Percentiles rank a stretch among this genome's conserved stretches.
Conservation (phyloP, 306 rosid genomes). For the Elaeagnus macrophylla region DNA sequence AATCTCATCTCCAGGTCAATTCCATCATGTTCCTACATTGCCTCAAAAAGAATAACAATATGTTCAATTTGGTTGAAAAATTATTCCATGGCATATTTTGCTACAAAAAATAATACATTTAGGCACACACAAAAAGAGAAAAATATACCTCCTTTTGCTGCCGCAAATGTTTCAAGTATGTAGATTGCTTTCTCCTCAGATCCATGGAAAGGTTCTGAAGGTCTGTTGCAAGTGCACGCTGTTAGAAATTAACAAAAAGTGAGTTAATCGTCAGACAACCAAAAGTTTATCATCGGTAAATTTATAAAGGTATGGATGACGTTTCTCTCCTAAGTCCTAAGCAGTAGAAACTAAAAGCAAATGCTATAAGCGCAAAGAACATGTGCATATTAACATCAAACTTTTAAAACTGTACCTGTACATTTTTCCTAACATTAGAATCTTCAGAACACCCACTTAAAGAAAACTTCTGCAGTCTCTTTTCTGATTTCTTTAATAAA, state of each 20-base stretch:
- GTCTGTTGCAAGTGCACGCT: slow-evolving; percentile 79
- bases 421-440: slow-evolving; percentile 56
- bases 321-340: background rate
- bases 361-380: background rate
- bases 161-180: slow-evolving; percentile 56
- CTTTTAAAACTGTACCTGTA: slow-evolving; percentile 41
- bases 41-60: slow-evolving; percentile 9
- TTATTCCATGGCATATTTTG: background rate
- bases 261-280: slow-evolving; percentile 13
- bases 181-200: slow-evolving; percentile 62
- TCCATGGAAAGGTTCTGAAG: slow-evolving; percentile 74
- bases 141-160: slow-evolving; percentile 59
- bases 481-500: slow-evolving; percentile 55
- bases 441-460: slow-evolving; percentile 58
- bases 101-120: background rate
- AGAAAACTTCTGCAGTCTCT: slow-evolving; percentile 47
- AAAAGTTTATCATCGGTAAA: too few relatives aligned
- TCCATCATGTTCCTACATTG: slow-evolving; percentile 55
- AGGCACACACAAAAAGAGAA: background rate
- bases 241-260: slow-evolving; percentile 29
- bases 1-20: slow-evolving; percentile 72
- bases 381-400: too few relatives aligned
- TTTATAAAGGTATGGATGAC: background rate
- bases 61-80: background rate
- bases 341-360: background rate